Conservation (phyloP, 805 yeast genomes). For the Pichia paraexigua region DNA sequence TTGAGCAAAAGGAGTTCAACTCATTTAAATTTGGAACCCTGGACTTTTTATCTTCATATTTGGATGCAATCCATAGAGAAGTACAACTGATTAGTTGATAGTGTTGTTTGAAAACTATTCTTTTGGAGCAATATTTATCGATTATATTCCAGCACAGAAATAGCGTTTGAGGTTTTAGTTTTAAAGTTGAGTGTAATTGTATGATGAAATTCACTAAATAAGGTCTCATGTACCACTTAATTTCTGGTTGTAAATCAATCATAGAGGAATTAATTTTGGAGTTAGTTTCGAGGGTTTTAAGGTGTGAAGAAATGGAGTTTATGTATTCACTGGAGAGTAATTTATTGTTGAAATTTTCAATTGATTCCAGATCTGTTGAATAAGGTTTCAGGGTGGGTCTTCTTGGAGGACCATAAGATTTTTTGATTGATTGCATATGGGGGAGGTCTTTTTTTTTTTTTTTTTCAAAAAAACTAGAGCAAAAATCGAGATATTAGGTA, state of each 20-base stretch:
- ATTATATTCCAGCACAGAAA: conserved; percentile 66
- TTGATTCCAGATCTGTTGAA: conserved; percentile 36
- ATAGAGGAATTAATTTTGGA: conserved; percentile 39
- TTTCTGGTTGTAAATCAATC: conserved; percentile 83
- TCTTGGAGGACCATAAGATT: conserved; percentile 30
- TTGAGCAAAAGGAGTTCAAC: conserved; percentile 47
- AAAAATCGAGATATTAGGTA: too few relatives aligned
- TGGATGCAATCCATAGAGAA: conserved; percentile 88
- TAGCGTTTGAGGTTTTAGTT: conserved; percentile 58
- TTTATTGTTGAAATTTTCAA: conserved; percentile 40
- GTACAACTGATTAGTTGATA: conserved; percentile 87
- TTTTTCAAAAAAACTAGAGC: too few relatives aligned
- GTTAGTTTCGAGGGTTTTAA: conserved; percentile 33
- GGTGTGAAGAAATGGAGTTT: conserved; percentile 31
- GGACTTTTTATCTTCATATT: conserved; percentile 56
- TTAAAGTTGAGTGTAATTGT: conserved; percentile 53
- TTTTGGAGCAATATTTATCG: conserved; percentile 84
- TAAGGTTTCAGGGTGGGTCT: conserved; percentile 27
- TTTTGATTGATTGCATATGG: conserved; percentile 1
- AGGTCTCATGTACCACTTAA: conserved; percentile 64
- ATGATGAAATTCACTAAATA: conserved; percentile 72
- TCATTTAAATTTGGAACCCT: conserved; percentile 51
- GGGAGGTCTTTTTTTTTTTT: too few relatives aligned
- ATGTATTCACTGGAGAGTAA: conserved; percentile 37
- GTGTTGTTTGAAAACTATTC: conserved; percentile 79